Evolutionary conservation across 2,329 filamentous ascomycete genomes (phyloP).

Genomic region (Rutstroemia sydowiana): DNA sequence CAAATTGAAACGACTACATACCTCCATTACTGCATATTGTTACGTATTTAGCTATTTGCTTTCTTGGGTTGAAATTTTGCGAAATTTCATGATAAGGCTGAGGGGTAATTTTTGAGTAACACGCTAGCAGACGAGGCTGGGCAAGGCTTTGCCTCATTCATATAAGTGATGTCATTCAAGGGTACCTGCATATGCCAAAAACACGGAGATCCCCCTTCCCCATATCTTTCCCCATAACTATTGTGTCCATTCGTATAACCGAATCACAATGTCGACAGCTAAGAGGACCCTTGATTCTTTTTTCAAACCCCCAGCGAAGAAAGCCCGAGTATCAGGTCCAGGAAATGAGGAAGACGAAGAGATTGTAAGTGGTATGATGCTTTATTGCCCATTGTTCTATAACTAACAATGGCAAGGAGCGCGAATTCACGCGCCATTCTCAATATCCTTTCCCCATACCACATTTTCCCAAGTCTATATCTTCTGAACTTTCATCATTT

Average conservation of each 20-base stretch:
- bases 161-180: constrained; percentile 10
- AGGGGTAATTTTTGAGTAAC: neutral
- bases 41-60: neutral
- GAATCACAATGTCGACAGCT: constrained; percentile 27
- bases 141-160: neutral
- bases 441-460: constrained; percentile 46
- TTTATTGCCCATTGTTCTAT: neutral
- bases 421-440: constrained; percentile 32
- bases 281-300: constrained; percentile 65
- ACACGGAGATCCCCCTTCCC: neutral
- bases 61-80: constrained; percentile 3
- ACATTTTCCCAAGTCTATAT: constrained; percentile 35
- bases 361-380: neutral
- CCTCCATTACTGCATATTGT: constrained; percentile 24
- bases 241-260: neutral
- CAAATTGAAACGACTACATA: constrained; percentile 5
- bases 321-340: constrained; percentile 24
- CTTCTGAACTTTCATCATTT: constrained; percentile 35
- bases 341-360: neutral
- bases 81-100: constrained; percentile 7
- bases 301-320: constrained; percentile 47
- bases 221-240: neutral
- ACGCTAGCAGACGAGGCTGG: constrained; percentile 5
- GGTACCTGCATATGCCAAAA: constrained; percentile 6
- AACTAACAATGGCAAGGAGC: constrained; percentile 9